These are phyloP conservation scores for Tilletia horrida DNA, from an alignment of 1,284 basidiomycete species.

Conservation along the genomic window DNA sequence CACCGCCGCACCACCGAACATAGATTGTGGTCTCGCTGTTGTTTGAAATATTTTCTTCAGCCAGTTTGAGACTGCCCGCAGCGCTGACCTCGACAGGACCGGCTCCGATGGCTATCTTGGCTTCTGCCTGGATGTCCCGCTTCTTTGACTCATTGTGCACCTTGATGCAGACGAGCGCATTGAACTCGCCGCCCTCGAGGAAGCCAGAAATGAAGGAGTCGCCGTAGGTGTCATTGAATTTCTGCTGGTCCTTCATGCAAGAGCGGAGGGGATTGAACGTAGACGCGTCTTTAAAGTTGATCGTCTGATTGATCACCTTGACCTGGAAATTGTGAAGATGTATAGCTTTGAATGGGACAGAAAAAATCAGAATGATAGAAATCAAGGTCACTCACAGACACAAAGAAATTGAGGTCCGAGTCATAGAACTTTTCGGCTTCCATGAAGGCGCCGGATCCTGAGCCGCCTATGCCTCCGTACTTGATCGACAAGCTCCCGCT, in stretches of 20 bases:
- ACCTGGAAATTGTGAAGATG: not conserved
- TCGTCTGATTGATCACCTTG: slow-evolving; percentile 15
- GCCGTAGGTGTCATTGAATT: slow-evolving; percentile 16
- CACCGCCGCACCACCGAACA: slow-evolving; percentile 18
- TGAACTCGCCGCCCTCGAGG: slow-evolving; percentile 20
- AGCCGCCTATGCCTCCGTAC: slow-evolving; percentile 16
- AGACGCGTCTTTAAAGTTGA: slow-evolving; percentile 6
- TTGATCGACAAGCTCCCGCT: slow-evolving; percentile 3
- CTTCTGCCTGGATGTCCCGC: slow-evolving; percentile 16
- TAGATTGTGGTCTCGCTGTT: slow-evolving; percentile 7
- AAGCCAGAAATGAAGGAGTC: slow-evolving; percentile 17
- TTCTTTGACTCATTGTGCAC: slow-evolving; percentile 10
- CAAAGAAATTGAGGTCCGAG: slow-evolving; percentile 13
- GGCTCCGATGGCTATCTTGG: slow-evolving; percentile 14
- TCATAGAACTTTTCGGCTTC: slow-evolving; percentile 20
- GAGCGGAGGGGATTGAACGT: slow-evolving; percentile 18
- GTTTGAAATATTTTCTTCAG: slow-evolving; percentile 17
- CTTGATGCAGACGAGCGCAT: slow-evolving; percentile 14
- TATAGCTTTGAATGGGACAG: not conserved
- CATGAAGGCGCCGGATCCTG: slow-evolving; percentile 15
- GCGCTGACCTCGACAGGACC: slow-evolving; percentile 19
- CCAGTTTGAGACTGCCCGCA: slow-evolving; percentile 11
- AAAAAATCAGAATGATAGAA: no score
- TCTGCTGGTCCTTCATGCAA: slow-evolving; percentile 11
- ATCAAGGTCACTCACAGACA: not conserved